Conservation (phyloP, 305 asterid species). For the Striga hermonthica region DNA sequence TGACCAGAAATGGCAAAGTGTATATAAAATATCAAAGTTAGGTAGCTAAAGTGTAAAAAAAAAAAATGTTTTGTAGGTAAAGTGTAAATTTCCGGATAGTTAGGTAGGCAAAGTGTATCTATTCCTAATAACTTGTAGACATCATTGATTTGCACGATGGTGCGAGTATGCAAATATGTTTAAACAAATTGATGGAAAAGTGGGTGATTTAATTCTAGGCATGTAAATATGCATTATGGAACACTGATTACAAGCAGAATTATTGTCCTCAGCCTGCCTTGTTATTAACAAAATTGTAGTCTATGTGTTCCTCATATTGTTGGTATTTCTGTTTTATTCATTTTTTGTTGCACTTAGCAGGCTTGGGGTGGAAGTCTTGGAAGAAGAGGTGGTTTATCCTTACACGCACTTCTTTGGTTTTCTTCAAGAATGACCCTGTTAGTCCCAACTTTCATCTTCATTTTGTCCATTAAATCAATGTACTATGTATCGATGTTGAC, state of each 20-base stretch:
- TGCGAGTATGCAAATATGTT: background rate
- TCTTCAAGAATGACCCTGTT: conserved; percentile 94
- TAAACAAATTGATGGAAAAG: conserved; percentile 10
- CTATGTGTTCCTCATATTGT: background rate
- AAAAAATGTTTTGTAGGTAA: background rate
- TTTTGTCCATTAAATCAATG: conserved; percentile 18
- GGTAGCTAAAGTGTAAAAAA: background rate
- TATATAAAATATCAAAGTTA: too few species aligned
- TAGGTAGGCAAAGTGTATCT: too few species aligned
- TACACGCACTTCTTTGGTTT: conserved; percentile 91
- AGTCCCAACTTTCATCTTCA: conserved; percentile 39
- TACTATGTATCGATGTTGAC: conserved; percentile 16
- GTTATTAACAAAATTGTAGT: background rate
- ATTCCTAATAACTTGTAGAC: background rate
- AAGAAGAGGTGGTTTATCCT: conserved; percentile 96
- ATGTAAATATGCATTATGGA: background rate
- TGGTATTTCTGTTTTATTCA: background rate
- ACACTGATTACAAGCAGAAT: conserved; percentile 26
- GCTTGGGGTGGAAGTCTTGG: conserved; percentile 96
- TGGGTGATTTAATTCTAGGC: background rate
- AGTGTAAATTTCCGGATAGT: too few species aligned
- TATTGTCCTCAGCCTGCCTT: conserved; percentile 16
- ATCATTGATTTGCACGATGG: conserved; percentile 8
- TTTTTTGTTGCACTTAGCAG: conserved; percentile 46
- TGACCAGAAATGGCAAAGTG: too few species aligned